These are phyloP conservation scores for Endocladia muricata DNA, from an alignment of 31 red algal genomes.

Conservation along the genomic window DNA sequence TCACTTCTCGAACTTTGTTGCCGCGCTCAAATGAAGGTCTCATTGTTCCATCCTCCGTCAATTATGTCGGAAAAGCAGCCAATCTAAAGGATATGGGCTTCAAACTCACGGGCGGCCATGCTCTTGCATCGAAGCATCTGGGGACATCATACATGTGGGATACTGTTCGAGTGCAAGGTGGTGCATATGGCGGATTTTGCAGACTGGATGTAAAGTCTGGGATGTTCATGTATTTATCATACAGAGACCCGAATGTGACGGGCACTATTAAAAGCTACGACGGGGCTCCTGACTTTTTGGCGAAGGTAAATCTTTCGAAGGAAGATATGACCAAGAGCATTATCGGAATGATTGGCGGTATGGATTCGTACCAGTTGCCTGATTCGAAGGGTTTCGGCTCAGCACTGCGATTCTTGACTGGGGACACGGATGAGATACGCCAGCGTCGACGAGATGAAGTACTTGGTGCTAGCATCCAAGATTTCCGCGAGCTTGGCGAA, in stretches of 20 bases:
- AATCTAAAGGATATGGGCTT: conserved; percentile 87
- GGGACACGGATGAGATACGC: conserved; percentile 87
- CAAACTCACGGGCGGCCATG: conserved; percentile 63
- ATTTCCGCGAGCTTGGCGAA: conserved; percentile 88
- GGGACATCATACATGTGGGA: conserved; percentile 98
- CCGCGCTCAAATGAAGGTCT: conserved; percentile 77
- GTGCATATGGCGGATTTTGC: conserved; percentile 98
- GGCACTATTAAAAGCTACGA: conserved; percentile 87
- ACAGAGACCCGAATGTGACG: conserved; percentile 93
- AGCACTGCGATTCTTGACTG: conserved; percentile 54
- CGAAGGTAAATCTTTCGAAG: conserved; percentile 36
- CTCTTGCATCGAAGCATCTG: conserved; percentile 78
- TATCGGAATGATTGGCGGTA: conserved; percentile 96
- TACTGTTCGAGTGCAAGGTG: conserved; percentile 94
- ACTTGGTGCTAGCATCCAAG: conserved; percentile 63
- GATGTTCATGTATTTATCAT: conserved; percentile 89
- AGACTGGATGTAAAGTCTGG: conserved; percentile 77
- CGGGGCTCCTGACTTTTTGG: conserved; percentile 64
- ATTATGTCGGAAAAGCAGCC: conserved; percentile 94
- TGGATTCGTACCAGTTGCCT: conserved; percentile 93
- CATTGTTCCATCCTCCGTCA: conserved; percentile 84
- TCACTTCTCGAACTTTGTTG: conserved; percentile 17
- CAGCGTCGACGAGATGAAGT: conserved; percentile 91
- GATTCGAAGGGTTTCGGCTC: conserved; percentile 92
- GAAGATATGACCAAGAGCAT: conserved; percentile 87